Conservation (phyloP, 2,329 filamentous ascomycete genomes). For the Monosporascus sp. region DNA sequence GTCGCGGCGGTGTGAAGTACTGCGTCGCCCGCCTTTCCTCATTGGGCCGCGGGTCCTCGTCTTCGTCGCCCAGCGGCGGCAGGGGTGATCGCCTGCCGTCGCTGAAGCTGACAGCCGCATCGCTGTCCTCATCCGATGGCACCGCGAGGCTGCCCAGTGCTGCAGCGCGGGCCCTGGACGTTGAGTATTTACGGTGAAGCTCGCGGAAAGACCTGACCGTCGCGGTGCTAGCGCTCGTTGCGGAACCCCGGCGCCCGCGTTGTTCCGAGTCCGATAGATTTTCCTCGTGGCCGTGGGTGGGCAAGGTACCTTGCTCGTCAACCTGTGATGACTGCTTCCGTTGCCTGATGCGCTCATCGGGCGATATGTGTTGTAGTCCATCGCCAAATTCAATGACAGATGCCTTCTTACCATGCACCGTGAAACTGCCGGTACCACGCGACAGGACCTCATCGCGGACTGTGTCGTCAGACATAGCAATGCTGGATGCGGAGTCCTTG, state of each 20-base stretch:
- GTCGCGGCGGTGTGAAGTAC: conserved; percentile 38
- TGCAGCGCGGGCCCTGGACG: conserved; percentile 40
- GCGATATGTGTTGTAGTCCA: conserved; percentile 75
- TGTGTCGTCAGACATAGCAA: conserved; percentile 44
- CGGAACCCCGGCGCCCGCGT: conserved; percentile 52
- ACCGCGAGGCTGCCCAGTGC: conserved; percentile 38
- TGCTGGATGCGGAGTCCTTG: conserved; percentile 63
- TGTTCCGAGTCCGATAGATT: conserved; percentile 39
- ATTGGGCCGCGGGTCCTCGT: conserved; percentile 10
- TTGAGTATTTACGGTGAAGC: conserved; percentile 54
- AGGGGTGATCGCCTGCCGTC: conserved; percentile 53
- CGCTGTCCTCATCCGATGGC: conserved; percentile 55
- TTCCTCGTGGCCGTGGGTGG: conserved; percentile 40
- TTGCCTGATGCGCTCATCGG: conserved; percentile 65
- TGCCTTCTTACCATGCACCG: conserved; percentile 95
- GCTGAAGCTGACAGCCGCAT: conserved; percentile 54
- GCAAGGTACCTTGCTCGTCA: conserved; percentile 30
- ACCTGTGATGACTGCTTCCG: conserved; percentile 47
- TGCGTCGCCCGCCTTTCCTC: conserved; percentile 22
- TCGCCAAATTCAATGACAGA: conserved; percentile 93
- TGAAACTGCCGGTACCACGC: conserved; percentile 82
- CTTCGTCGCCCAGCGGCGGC: conserved; percentile 37
- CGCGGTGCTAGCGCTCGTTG: conserved; percentile 60
- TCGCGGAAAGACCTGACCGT: conserved; percentile 62
- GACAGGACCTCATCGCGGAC: conserved; percentile 62